Percentiles rank a stretch among this genome's conserved stretches.
These are phyloP conservation scores for Neofusicoccum kwambonambiense DNA, from an alignment of 2,329 filamentous ascomycete genomes.

Conservation along the genomic window DNA sequence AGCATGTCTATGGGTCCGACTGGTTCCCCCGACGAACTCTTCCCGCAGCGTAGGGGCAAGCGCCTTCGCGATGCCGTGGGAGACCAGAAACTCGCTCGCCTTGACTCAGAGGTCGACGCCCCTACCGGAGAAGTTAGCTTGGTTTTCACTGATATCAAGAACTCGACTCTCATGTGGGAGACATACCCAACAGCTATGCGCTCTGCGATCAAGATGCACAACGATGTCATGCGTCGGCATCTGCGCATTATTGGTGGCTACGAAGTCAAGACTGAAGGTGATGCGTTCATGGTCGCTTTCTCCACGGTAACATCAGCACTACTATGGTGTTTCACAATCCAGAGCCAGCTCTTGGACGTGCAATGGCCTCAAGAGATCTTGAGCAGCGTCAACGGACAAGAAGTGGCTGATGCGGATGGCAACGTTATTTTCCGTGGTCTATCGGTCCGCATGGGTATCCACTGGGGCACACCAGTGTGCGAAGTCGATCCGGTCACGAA, in stretches of 20 bases:
- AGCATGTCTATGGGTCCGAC: constrained; percentile 84
- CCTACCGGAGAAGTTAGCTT: constrained; percentile 89
- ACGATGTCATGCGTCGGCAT: constrained; percentile 92
- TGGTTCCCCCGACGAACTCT: constrained; percentile 69
- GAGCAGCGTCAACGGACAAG: constrained; percentile 79
- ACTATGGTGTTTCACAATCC: constrained; percentile 94
- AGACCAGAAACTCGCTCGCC: constrained; percentile 81
- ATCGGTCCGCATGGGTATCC: constrained; percentile 95
- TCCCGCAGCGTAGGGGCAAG: constrained; percentile 55
- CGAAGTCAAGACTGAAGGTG: constrained; percentile 99
- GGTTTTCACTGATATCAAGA: constrained; percentile 99
- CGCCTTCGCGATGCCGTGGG: constrained; percentile 59
- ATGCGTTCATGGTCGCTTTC: constrained; percentile 99
- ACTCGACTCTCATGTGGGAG: constrained; percentile 94
- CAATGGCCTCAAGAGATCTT: constrained; percentile 93
- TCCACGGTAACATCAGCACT: constrained; percentile 91
- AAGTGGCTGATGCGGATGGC: constrained; percentile 77
- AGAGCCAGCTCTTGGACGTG: constrained; percentile 81
- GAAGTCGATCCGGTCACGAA: constrained; percentile 94
- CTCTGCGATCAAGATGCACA: constrained; percentile 94
- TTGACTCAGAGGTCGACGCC: constrained; percentile 87
- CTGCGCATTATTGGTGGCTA: constrained; percentile 92
- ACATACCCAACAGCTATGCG: constrained; percentile 93
- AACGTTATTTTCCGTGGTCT: constrained; percentile 90
- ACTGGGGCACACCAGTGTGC: constrained; percentile 91